phyloP scores from a whole-genome alignment of 2,329 filamentous ascomycete genomes.

The Cercospora brassicicola region DNA sequence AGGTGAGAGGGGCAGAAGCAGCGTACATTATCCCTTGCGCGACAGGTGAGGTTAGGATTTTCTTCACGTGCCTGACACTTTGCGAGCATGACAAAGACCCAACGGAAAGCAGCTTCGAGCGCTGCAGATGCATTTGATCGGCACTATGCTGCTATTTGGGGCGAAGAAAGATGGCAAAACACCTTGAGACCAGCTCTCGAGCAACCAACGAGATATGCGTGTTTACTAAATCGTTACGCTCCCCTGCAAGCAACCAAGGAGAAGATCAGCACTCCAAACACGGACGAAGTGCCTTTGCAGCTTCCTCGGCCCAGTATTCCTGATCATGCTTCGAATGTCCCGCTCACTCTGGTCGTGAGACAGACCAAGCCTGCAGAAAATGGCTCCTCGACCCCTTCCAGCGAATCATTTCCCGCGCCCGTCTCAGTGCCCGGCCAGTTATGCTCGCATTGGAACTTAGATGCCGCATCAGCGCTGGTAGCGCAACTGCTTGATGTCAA shows the following conservation, averaged over 20 bases:
- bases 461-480: constrained; percentile 40
- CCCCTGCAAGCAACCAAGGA: constrained; percentile 18
- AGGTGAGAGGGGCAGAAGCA: neutral
- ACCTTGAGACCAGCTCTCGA: constrained; percentile 33
- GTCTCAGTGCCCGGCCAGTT: constrained; percentile 19
- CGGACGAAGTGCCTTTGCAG: constrained; percentile 13
- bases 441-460: constrained; percentile 37
- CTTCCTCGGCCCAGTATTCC: constrained; percentile 7
- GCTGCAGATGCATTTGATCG: constrained; percentile 35
- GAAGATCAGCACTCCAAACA: constrained; percentile 18
- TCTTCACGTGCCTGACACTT: neutral
- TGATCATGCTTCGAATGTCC: neutral
- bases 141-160: constrained; percentile 36
- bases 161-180: constrained; percentile 33
- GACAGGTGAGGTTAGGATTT: constrained; percentile 9
- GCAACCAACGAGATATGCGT: constrained; percentile 30
- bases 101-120: constrained; percentile 25
- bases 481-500: constrained; percentile 39
- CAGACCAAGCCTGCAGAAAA: constrained; percentile 11
- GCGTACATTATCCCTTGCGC: neutral
- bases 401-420: constrained; percentile 30
- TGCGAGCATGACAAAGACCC: constrained; percentile 31
- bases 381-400: neutral
- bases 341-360: constrained; percentile 15
- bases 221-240: constrained; percentile 35